Evolutionary conservation across 2,329 filamentous ascomycete species (phyloP).

Genomic region (Elsinoe batatas): DNA sequence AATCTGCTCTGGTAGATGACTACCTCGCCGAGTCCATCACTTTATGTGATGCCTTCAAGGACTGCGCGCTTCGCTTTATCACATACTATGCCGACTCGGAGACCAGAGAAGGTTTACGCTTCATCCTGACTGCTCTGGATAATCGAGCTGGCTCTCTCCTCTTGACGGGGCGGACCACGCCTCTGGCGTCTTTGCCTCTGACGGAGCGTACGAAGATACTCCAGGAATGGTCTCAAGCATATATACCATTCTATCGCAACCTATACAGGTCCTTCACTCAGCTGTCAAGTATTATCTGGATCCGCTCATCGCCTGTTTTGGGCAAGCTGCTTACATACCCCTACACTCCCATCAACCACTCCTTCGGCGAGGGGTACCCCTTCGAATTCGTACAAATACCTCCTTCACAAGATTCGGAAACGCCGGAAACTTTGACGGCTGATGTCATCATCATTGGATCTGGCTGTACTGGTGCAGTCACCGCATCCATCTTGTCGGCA

Average conservation of each 20-base stretch:
- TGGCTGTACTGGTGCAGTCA: slow-evolving; percentile 74
- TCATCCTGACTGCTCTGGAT: slow-evolving; percentile 46
- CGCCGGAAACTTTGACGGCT: slow-evolving; percentile 47
- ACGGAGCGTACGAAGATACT: slow-evolving; percentile 53
- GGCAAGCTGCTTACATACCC: slow-evolving; percentile 48
- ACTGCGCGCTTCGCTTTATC: slow-evolving; percentile 41
- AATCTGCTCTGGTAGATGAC: slow-evolving; percentile 25
- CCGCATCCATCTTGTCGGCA: slow-evolving; percentile 69
- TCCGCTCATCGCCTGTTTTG: slow-evolving; percentile 48
- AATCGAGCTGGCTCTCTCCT: slow-evolving; percentile 48
- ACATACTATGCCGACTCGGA: slow-evolving; percentile 40
- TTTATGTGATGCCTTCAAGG: slow-evolving; percentile 44
- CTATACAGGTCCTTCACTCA: slow-evolving; percentile 48
- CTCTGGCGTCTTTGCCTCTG: slow-evolving; percentile 52
- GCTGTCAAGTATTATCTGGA: slow-evolving; percentile 46
- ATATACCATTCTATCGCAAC: slow-evolving; percentile 44
- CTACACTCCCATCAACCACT: slow-evolving; percentile 42
- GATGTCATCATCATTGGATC: slow-evolving; percentile 82
- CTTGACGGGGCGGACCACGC: slow-evolving; percentile 57
- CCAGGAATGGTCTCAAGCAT: slow-evolving; percentile 51
- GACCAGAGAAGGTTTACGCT: slow-evolving; percentile 38
- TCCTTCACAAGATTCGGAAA: slow-evolving; percentile 40
- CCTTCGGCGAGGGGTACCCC: slow-evolving; percentile 39
- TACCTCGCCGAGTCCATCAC: slow-evolving; percentile 28
- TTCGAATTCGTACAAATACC: slow-evolving; percentile 56